A percentile compares a stretch with the other conserved stretches of the same genome.
phyloP scores from a whole-genome alignment of 2,329 filamentous ascomycete species.

The Cercospora brassicicola region DNA sequence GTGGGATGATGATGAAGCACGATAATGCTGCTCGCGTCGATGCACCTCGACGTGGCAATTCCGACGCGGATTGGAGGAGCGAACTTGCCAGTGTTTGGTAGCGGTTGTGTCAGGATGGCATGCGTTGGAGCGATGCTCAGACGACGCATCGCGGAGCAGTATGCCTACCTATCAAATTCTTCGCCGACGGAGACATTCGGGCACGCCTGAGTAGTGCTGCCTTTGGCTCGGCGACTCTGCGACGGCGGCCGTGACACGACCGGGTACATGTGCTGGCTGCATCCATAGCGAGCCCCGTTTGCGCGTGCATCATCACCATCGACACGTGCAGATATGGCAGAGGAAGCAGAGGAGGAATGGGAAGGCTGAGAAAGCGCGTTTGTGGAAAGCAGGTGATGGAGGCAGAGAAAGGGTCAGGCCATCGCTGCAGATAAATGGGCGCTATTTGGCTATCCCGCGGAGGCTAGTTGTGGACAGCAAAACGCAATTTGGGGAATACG shows the following conservation, averaged over 20 bases:
- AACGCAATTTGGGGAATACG: too few species aligned
- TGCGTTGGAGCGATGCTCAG: neutral
- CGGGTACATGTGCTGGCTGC: neutral
- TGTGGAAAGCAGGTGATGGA: too few species aligned
- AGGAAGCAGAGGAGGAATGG: neutral
- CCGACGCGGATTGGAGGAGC: neutral
- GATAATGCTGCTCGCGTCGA: neutral
- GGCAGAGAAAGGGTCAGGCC: neutral
- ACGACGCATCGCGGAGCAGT: neutral
- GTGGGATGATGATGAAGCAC: neutral
- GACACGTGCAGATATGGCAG: neutral
- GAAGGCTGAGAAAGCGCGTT: neutral
- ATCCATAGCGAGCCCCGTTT: neutral
- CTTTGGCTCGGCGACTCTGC: constrained; percentile 4
- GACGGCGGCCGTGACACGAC: neutral
- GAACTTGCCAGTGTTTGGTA: neutral
- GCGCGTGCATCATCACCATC: neutral
- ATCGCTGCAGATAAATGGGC: neutral
- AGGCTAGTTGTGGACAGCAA: neutral
- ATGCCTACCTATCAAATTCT: constrained; percentile 2
- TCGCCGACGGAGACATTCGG: constrained; percentile 9
- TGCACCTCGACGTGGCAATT: constrained; percentile 4
- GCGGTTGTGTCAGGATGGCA: constrained; percentile 3
- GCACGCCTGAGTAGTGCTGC: constrained; percentile 1
- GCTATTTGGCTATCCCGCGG: neutral